Base-by-base conservation (phyloP, 768 basidiomycete genomes). In the Pseudohyphozyma bogoriensis region DNA sequence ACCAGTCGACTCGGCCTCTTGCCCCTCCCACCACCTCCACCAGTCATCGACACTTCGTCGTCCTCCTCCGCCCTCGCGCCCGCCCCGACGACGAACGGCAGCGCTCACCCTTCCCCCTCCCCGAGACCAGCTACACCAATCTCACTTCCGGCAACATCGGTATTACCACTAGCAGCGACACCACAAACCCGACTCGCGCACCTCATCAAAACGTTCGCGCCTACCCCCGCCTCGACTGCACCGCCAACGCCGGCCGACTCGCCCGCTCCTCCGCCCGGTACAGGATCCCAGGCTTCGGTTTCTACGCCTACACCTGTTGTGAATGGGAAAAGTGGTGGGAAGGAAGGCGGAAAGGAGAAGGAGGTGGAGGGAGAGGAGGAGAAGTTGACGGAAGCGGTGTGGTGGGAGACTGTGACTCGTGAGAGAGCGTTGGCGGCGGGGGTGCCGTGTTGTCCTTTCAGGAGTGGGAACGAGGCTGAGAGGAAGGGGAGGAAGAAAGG, bases 401-500 rank as follows among this genome's bases (percentile, higher is more conserved):
- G 65, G 65, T 66, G 65, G 65, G 65, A 66, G n/a, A 37, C 62
- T 32, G 57, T 66, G 50, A 60, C 28, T 0, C 22, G 59, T 3
- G 28, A 47, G 16, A 39, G 55, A 5, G 28, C 57, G 22, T 65
- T 60, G 4, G 45, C 29, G 1, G 55, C 58, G 1, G 63, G 58
- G 9, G 56, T 64, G 55, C 63, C 63, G 37, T 37, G 59, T 5
- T 53, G 56, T 5, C 58, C 63, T 1, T 64, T 20, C 12, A 37
- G 29, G 33, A 31, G 26, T 16, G 2, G 13, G n/a, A 16, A 32
- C 22, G 28, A 22, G 35, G n/a, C 20, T n/a, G 15, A 1, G 37
- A 58, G 44, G 53, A 12, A 45, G 31, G n/a, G 15, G 32, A 49
- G 20, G 45, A 13, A n/a, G 36, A 20, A 26, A 24, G 3, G n/a